These are phyloP conservation scores for Pyrus betulifolia DNA, from an alignment of 306 rosid genomes.

Conservation along the genomic window DNA sequence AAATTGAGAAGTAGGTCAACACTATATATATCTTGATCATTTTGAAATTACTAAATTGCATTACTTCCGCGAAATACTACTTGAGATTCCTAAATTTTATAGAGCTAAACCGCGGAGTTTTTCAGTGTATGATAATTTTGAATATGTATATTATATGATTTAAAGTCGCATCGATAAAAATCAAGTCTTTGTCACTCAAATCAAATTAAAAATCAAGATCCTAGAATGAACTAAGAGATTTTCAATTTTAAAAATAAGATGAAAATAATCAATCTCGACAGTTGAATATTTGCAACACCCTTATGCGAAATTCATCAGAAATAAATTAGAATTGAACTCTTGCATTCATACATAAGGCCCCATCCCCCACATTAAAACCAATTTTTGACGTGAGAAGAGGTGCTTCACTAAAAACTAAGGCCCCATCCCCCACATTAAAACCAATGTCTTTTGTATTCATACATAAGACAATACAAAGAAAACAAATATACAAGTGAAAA, in stretches of 20 bases:
- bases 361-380: no score
- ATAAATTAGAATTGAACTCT: background rate
- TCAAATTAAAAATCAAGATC: background rate
- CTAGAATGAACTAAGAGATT: background rate
- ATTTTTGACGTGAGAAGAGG: background rate
- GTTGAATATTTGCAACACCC: background rate
- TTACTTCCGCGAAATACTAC: background rate
- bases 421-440: background rate
- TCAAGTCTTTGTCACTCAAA: background rate
- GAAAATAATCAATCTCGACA: background rate
- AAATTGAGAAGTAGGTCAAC: no score
- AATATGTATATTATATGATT: no score
- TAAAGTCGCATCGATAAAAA: background rate
- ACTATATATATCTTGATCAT: background rate
- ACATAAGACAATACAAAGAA: background rate
- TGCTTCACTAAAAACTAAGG: background rate
- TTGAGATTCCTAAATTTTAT: background rate
- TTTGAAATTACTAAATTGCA: background rate
- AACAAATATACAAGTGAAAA: background rate
- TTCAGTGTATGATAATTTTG: no score
- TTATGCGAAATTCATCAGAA: background rate
- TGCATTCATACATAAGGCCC: background rate
- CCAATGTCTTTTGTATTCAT: background rate
- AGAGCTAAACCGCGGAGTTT: no score
- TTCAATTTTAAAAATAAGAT: background rate